Conservation (phyloP, 225 moss, liverwort and hornwort genomes). For the Pseudoscleropodium purum region DNA sequence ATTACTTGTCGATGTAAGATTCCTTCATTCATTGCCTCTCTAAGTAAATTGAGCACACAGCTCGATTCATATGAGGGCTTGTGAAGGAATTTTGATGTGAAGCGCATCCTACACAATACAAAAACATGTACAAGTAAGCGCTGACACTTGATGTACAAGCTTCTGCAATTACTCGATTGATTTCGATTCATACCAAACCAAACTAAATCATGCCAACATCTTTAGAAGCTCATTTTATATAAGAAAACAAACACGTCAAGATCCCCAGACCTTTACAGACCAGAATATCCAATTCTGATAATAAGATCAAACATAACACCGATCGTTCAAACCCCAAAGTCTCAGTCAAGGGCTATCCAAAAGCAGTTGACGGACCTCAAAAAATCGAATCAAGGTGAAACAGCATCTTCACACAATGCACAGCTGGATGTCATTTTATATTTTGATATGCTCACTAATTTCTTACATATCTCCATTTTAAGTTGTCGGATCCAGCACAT, state of each 20-base stretch:
- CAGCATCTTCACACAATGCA: not conserved
- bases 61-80: not conserved
- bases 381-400: not conserved
- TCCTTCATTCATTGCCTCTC: not conserved
- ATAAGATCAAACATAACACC: not conserved
- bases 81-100: not conserved
- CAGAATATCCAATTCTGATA: not conserved
- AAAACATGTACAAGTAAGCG: not conserved
- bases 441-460: not conserved
- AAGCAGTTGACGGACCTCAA: not conserved
- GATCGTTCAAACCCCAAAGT: not conserved
- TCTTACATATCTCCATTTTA: not conserved
- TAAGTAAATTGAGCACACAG: not conserved
- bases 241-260: not conserved
- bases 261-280: not conserved
- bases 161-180: not conserved
- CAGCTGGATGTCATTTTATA: not conserved
- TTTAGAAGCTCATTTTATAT: not conserved
- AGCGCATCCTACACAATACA: not conserved
- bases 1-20: not conserved
- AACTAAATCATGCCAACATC: not conserved
- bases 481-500: not conserved
- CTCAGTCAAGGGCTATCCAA: not conserved
- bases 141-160: not conserved
- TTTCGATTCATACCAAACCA: not conserved